phyloP scores from a whole-genome alignment of 768 basidiomycete genomes.

The Cyathus striatus region DNA sequence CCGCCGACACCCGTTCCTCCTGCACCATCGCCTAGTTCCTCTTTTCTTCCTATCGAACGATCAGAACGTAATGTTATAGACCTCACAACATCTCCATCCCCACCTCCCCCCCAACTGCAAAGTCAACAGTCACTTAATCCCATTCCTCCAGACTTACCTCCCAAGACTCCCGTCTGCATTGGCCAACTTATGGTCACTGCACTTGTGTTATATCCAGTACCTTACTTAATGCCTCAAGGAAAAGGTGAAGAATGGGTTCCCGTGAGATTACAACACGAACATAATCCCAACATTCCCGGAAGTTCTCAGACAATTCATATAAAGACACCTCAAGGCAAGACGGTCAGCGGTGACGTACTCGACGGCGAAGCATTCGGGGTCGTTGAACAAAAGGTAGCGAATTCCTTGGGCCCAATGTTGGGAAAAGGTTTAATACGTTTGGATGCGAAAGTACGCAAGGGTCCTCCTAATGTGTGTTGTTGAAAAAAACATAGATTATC shows the following conservation, averaged over 20 bases:
- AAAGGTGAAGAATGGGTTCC: constrained; percentile 59
- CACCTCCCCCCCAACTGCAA: constrained; percentile 32
- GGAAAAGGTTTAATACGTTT: constrained; percentile 79
- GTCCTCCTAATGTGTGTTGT: constrained; percentile 51
- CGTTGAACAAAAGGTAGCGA: constrained; percentile 82
- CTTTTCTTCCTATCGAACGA: constrained; percentile 14
- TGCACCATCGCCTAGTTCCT: constrained; percentile 12
- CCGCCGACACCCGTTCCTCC: constrained; percentile 15
- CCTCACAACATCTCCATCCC: constrained; percentile 63
- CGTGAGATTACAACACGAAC: constrained; percentile 70
- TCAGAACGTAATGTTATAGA: constrained; percentile 61
- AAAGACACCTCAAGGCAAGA: constrained; percentile 51
- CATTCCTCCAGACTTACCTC: constrained; percentile 58
- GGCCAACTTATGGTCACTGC: constrained; percentile 81
- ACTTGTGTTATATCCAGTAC: constrained; percentile 77
- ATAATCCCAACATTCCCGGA: constrained; percentile 47
- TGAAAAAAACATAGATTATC: constrained; percentile 6
- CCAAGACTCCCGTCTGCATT: constrained; percentile 84
- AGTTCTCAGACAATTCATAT: constrained; percentile 76
- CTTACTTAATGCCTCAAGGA: constrained; percentile 53
- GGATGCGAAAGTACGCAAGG: constrained; percentile 71
- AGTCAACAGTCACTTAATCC: constrained; percentile 16
- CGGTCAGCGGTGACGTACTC: constrained; percentile 46
- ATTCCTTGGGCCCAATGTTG: constrained; percentile 75
- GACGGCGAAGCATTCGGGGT: constrained; percentile 74